Percentiles rank a stretch among this genome's conserved stretches.
These are phyloP conservation scores for Cavenderia fasciculata DNA, from an alignment of 78 protist genomes.

Conservation along the genomic window DNA sequence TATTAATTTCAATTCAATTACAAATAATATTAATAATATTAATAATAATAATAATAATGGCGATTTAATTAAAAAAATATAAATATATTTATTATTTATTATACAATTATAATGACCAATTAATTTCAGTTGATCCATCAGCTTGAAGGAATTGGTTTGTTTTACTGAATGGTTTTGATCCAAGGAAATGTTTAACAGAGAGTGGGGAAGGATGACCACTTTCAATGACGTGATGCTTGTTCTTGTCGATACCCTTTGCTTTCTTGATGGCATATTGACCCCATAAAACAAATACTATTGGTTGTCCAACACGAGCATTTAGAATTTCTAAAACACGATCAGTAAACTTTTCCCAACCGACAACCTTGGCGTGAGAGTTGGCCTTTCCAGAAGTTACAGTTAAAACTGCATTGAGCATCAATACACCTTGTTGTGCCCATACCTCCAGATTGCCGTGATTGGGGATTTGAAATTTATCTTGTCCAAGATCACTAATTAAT, in stretches of 20 bases:
- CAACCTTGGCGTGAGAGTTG: conserved; percentile 77
- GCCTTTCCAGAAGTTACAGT: conserved; percentile 78
- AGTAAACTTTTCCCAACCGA: conserved; percentile 88
- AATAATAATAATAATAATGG: too few relatives aligned
- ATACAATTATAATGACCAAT: too few relatives aligned
- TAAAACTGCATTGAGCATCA: conserved; percentile 83
- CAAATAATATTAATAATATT: too few relatives aligned
- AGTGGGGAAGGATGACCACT: conserved; percentile 83
- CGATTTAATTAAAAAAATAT: too few relatives aligned
- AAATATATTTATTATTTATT: too few relatives aligned
- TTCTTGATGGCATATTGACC: conserved; percentile 80
- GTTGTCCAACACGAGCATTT: background rate
- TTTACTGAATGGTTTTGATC: conserved; percentile 33
- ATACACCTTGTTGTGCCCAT: conserved; percentile 91
- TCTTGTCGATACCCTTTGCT: background rate
- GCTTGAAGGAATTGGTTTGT: conserved; percentile 13
- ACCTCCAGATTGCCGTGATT: conserved; percentile 58
- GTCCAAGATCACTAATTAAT: conserved; percentile 8
- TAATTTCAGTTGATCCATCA: background rate
- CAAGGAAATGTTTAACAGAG: conserved; percentile 1
- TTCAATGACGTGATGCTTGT: conserved; percentile 37
- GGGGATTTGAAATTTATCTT: conserved; percentile 59
- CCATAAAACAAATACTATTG: conserved; percentile 78
- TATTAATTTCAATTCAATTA: too few relatives aligned
- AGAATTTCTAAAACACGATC: conserved; percentile 71